These are phyloP conservation scores for Apiospora malaysiana DNA, from an alignment of 2,329 filamentous ascomycete species.

Conservation along the genomic window DNA sequence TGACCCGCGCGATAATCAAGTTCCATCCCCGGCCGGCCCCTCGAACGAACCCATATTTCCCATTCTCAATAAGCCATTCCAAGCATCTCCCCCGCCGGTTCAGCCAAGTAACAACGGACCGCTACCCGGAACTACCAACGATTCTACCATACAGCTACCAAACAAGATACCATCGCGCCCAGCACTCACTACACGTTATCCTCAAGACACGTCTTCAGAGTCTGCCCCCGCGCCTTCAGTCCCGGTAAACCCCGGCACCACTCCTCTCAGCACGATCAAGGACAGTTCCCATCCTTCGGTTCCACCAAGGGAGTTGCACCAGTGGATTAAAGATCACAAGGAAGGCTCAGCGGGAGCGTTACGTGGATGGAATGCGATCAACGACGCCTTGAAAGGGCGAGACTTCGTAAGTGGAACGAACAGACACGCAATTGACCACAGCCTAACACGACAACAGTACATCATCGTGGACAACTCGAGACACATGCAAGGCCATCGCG, in stretches of 20 bases:
- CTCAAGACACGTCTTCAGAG: too few species aligned
- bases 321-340: neutral
- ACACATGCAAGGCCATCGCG: neutral
- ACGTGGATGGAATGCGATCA: neutral
- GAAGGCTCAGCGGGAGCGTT: neutral
- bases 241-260: neutral
- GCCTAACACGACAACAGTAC: neutral
- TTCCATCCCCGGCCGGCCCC: neutral
- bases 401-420: neutral
- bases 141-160: neutral
- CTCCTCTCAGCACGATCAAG: neutral
- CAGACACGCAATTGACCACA: neutral
- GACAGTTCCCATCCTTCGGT: neutral
- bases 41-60: neutral
- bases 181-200: too few species aligned
- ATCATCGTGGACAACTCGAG: neutral
- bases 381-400: too few species aligned
- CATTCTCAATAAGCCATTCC: rapidly evolving
- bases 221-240: neutral
- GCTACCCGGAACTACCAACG: neutral
- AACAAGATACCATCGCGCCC: neutral
- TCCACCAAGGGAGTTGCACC: neutral
- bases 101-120: neutral
- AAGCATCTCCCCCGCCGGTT: neutral
- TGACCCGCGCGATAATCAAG: neutral